Evolutionary conservation across 2,329 filamentous ascomycete species (phyloP).

Genomic region (Colletotrichum sojae): DNA sequence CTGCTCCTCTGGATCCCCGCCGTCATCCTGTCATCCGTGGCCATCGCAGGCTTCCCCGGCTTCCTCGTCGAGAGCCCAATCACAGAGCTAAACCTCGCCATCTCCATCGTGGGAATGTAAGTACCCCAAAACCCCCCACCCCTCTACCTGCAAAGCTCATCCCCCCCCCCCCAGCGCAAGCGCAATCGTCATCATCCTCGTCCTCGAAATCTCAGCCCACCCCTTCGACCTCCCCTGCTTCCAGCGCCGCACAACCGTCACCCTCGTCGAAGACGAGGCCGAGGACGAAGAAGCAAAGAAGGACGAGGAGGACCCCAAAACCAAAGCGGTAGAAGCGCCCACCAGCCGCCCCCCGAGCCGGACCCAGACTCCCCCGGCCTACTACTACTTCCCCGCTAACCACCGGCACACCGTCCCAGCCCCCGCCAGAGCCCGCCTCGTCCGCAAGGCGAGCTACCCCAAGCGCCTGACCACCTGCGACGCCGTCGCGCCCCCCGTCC

Average conservation of each 20-base stretch:
- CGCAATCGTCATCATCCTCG: conserved; percentile 40
- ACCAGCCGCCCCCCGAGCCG: conserved; percentile 25
- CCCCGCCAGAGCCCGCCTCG: conserved; percentile 24
- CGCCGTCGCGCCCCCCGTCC: conserved; percentile 11
- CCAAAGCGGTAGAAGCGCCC: conserved; percentile 28
- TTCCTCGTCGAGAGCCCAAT: conserved; percentile 44
- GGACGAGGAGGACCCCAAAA: conserved; percentile 9
- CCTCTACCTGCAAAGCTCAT: neutral
- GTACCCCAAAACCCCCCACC: neutral
- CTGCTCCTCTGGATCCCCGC: conserved; percentile 48
- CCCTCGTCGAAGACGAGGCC: conserved; percentile 38
- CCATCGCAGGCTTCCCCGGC: conserved; percentile 42
- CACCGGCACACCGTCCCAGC: conserved; percentile 33
- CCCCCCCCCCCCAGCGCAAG: neutral
- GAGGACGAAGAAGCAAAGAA: conserved; percentile 25
- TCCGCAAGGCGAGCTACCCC: conserved; percentile 34
- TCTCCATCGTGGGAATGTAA: conserved; percentile 46
- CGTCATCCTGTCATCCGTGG: conserved; percentile 44
- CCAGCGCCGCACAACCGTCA: conserved; percentile 27
- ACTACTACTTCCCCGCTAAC: conserved; percentile 36
- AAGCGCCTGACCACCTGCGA: conserved; percentile 12
- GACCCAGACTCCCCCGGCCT: conserved; percentile 28
- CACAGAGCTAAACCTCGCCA: conserved; percentile 44
- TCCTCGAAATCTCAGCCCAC: conserved; percentile 43
- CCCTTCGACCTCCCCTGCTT: conserved; percentile 45